Percentiles rank a stretch among this genome's conserved stretches.
phyloP scores from a whole-genome alignment of 78 protist genomes.

The Protostelium mycophagum region DNA sequence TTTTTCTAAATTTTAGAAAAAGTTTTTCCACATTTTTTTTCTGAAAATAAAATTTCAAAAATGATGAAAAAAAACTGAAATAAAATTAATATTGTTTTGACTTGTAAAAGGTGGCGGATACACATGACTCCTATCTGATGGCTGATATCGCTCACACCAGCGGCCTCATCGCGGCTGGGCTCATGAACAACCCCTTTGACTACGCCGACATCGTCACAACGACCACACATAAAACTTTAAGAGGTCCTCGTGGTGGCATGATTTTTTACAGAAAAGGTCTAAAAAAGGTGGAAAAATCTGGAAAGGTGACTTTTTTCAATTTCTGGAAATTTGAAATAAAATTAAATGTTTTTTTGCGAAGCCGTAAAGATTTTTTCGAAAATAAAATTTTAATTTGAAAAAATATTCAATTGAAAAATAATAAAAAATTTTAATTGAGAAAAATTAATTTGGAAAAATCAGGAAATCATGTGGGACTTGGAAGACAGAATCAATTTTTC shows the following conservation, averaged over 20 bases:
- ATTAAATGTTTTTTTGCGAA: no score
- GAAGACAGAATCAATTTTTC: conserved; percentile 81
- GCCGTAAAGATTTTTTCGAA: no score
- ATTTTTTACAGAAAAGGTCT: conserved; percentile 94
- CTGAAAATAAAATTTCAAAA: no score
- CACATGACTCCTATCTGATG: conserved; percentile 86
- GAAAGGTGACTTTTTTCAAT: conserved; percentile 6
- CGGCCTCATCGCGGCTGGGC: conserved; percentile 94
- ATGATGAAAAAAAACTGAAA: no score
- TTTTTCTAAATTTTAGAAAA: no score
- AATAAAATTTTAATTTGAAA: no score
- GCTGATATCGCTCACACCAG: conserved; percentile 99
- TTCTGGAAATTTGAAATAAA: no score
- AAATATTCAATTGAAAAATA: no score
- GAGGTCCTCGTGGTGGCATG: conserved; percentile 98
- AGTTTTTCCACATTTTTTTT: neutral
- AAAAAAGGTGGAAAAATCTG: conserved; percentile 23
- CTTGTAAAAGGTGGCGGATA: conserved; percentile 78
- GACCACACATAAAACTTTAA: conserved; percentile 99
- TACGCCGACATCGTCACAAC: conserved; percentile 97
- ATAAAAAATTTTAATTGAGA: neutral
- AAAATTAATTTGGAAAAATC: neutral
- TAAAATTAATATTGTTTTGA: no score
- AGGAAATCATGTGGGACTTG: conserved; percentile 44
- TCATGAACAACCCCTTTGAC: conserved; percentile 78